Evolutionary conservation across 371 early-diverging fungal genomes (phyloP), one percentile per base, ranked within the genome.

Genomic region (Rhizopus sp.): DNA sequence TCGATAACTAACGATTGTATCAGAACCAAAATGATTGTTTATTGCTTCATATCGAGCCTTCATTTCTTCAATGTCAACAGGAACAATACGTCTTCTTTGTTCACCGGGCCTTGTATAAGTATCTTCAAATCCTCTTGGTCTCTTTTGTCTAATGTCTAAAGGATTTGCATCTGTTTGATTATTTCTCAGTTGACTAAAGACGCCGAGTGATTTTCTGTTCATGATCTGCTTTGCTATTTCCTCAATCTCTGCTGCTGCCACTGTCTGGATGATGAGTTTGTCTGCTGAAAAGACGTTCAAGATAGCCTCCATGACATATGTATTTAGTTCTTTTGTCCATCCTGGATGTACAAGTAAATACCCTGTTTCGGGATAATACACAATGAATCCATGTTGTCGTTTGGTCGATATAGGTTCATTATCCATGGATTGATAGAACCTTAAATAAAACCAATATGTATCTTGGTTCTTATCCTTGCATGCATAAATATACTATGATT

Each of bases 121-220:
- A 7, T 60, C 48, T 6, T 53, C 59, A 13, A 53, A 41, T 6
- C 30, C 41, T 1, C 40, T 57, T 3, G 44, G 10, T 34, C 23
- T 29, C 37, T 66, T 65, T 33, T 64, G 57, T 10, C 56, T 52
- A 29, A 67, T 55, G 37, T 71, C 72, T 16, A 83, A 66, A 10
- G 85, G 83, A 39, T 78, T 83, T n/a, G 69, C 63, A 55, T 85
- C 83, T 3, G 72, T 42, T 16, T 79, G 67, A 38, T 78, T 72
- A 23, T 72, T 53, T 34, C 75, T 56, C n/a, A 80, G 68, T 10
- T 64, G 56, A 42, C 69, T 68, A 57, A 73, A 68, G 0, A 73
- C 45, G 17, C 81, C 82, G 23, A 78, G 68, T 4, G 81, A 77
- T 35, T 70, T 67, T 17, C 59, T 68, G n/a, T 65, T 58, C 13